phyloP scores from a whole-genome alignment of 2,329 filamentous ascomycete genomes.

The Aquanectria penicillioides region DNA sequence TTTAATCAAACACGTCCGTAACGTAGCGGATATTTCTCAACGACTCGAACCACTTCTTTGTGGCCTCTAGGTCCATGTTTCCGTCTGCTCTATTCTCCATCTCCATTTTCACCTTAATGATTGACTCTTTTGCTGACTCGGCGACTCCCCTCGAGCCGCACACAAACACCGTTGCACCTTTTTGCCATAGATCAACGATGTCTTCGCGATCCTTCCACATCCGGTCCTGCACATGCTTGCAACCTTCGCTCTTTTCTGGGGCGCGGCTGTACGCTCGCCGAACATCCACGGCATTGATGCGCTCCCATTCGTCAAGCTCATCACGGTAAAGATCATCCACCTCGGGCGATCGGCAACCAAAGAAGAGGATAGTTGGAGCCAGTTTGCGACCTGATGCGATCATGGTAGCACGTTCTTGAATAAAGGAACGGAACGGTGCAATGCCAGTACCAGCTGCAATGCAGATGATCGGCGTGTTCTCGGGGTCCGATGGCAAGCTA shows the following conservation, averaged over 20 bases:
- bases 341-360: constrained; percentile 65
- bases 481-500: constrained; percentile 55
- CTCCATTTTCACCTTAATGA: constrained; percentile 46
- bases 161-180: constrained; percentile 65
- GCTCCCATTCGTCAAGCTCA: constrained; percentile 65
- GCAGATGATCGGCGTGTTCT: constrained; percentile 59
- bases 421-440: constrained; percentile 70
- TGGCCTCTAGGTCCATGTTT: constrained; percentile 44
- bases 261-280: constrained; percentile 61
- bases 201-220: constrained; percentile 48
- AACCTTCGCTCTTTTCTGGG: constrained; percentile 55
- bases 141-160: constrained; percentile 65
- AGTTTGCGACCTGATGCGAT: constrained; percentile 59
- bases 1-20: constrained; percentile 67
- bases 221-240: constrained; percentile 53
- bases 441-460: constrained; percentile 63
- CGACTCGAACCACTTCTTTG: constrained; percentile 55
- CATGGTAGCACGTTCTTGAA: constrained; percentile 67
- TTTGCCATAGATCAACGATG: constrained; percentile 49
- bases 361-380: constrained; percentile 69
- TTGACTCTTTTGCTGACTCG: constrained; percentile 45
- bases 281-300: constrained; percentile 59
- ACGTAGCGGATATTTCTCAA: constrained; percentile 63
- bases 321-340: constrained; percentile 69
- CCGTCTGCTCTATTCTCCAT: constrained; percentile 36